A percentile compares a stretch with the other conserved stretches of the same genome.
Evolutionary conservation across 2,329 filamentous ascomycete species (phyloP).

Genomic region (Penicillium sp.): DNA sequence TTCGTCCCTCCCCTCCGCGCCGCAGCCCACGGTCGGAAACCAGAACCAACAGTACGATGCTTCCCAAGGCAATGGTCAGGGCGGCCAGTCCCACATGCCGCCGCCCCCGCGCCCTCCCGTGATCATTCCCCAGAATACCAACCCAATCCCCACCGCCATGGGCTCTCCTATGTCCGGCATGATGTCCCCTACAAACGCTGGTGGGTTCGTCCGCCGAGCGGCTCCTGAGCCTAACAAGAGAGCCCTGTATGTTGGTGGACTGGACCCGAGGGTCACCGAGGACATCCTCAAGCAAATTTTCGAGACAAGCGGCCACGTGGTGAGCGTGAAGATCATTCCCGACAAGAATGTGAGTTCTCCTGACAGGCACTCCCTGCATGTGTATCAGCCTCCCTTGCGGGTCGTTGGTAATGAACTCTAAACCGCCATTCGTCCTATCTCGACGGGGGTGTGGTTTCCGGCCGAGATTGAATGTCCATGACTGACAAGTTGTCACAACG

Average conservation of each 20-base stretch:
- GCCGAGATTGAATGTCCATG: background rate
- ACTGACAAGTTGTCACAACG: background rate
- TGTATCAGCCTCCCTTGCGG: slow-evolving; percentile 2
- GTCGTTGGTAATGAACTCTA: background rate
- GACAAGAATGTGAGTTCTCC: slow-evolving; percentile 87
- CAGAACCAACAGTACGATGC: slow-evolving; percentile 65
- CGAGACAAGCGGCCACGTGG: slow-evolving; percentile 95
- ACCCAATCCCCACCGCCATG: slow-evolving; percentile 88
- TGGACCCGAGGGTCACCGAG: slow-evolving; percentile 93
- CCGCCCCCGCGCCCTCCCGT: slow-evolving; percentile 80
- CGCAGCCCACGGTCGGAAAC: slow-evolving; percentile 60
- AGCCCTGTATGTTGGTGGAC: slow-evolving; percentile 88
- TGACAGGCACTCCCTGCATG: slow-evolving; percentile 7
- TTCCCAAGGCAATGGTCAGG: slow-evolving; percentile 64
- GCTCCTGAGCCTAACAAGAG: slow-evolving; percentile 98
- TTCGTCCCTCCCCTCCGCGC: slow-evolving; percentile 65
- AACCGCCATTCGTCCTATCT: background rate
- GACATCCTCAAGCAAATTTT: slow-evolving; percentile 97
- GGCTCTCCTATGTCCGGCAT: slow-evolving; percentile 78
- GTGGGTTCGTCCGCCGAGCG: slow-evolving; percentile 78
- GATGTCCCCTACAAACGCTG: slow-evolving; percentile 80
- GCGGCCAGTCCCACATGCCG: slow-evolving; percentile 73
- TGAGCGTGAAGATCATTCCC: slow-evolving; percentile 98
- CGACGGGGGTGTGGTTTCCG: background rate
- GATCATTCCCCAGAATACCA: slow-evolving; percentile 91